Base-by-base conservation (phyloP, 108 stramenopile species). In the Ochromonas danica region DNA sequence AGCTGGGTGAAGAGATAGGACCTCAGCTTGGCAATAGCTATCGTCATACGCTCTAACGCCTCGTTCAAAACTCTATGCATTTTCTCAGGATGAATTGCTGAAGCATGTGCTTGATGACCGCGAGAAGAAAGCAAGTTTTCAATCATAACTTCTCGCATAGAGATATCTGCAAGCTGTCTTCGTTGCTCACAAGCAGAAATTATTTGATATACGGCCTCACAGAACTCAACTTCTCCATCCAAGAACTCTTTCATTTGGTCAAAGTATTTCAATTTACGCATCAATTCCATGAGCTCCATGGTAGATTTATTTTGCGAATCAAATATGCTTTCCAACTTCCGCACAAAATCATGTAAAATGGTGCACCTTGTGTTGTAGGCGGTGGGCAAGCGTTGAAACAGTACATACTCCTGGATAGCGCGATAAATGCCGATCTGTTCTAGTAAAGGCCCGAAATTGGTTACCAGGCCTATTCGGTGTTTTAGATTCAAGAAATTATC, bases 171-270 rank as follows among this genome's bases (percentile, higher is more conserved):
- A 22, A 17, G 14, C 67, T 17, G 22, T 38, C 22, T 10, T 70
- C 40, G 39, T 31, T 38, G 14, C 39, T 10, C 22, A 70, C 33
- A 22, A 22, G 39, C 40, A 10, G 33, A 10, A 70, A 33, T 6
- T 6, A 33, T 75, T 6, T 75, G 72, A 33, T 35, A 67, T 41
- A 75, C 27, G 3, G 72, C 36, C 14, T 75, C 31, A 36, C 40
- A 42, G 22, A 75, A 35, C 17, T 75, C 72, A 41, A 42, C 10
- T 75, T 75, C 72, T 28, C 14, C 40, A 22, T 75, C 72, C 6
- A 75, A 75, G n/a, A 42, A 57, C 6, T 75, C 72, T 75, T 75
- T 75, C 10, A 22, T 27, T 10, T 36, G 22, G 3, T 75, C 72
- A 36, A 42, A 75, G 31, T 75, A 35, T 25, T 75, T 75, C 31